These are phyloP conservation scores for Xylariales sp. DNA, from an alignment of 2,329 filamentous ascomycete species.

Conservation along the genomic window DNA sequence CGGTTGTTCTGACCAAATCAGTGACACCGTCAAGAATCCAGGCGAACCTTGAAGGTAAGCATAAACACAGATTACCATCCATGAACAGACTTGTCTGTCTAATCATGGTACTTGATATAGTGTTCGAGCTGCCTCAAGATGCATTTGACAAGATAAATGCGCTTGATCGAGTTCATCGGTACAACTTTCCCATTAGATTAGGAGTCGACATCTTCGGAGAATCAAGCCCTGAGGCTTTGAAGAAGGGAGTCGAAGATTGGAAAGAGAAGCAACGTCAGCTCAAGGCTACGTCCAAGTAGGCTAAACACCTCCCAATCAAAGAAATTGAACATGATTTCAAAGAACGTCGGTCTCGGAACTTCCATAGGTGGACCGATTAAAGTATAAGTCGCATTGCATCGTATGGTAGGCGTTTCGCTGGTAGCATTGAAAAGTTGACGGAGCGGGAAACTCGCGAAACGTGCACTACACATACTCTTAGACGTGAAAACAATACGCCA, in stretches of 20 bases:
- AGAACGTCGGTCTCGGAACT: no score
- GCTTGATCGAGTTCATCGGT: slow-evolving; percentile 34
- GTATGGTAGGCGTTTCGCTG: no score
- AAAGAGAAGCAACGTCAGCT: slow-evolving; percentile 26
- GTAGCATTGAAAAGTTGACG: no score
- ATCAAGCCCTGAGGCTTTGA: slow-evolving; percentile 30
- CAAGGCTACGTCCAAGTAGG: slow-evolving; percentile 17
- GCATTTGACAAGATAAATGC: slow-evolving; percentile 32
- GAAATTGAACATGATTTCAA: no score
- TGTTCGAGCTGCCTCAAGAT: slow-evolving; percentile 20
- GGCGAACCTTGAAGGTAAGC: slow-evolving; percentile 34
- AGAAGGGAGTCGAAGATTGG: slow-evolving; percentile 30
- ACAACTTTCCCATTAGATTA: slow-evolving; percentile 38
- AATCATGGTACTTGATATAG: not conserved
- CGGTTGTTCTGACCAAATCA: slow-evolving; percentile 49
- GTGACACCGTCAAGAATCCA: slow-evolving; percentile 47
- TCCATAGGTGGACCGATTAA: no score
- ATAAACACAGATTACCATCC: not conserved
- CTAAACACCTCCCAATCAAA: no score
- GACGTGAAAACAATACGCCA: no score
- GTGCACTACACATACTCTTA: no score
- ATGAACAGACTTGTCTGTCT: not conserved
- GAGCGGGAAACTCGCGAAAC: no score
- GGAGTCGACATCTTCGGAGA: slow-evolving; percentile 40
- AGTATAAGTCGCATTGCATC: no score